These are phyloP conservation scores for Auricularia sp. DNA, from an alignment of 768 basidiomycete species.

Conservation along the genomic window DNA sequence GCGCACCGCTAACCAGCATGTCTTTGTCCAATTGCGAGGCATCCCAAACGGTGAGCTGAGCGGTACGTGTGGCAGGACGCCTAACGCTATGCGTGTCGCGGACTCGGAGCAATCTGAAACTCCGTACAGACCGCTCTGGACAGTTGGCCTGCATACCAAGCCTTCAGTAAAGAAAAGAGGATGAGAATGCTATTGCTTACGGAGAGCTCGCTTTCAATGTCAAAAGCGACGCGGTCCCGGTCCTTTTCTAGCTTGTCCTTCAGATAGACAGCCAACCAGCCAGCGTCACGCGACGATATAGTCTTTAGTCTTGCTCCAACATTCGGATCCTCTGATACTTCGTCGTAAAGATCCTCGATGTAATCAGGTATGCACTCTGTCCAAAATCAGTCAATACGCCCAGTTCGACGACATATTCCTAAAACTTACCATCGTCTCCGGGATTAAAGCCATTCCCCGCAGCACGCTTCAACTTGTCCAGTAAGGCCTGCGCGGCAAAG, in stretches of 20 bases:
- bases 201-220: slow-evolving; percentile 64
- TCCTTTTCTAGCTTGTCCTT: slow-evolving; percentile 39
- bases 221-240: slow-evolving; percentile 39
- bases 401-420: not conserved
- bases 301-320: slow-evolving; percentile 33
- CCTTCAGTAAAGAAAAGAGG: slow-evolving; percentile 1
- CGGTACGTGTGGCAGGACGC: slow-evolving; percentile 46
- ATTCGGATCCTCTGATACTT: slow-evolving; percentile 48
- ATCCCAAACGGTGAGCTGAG: slow-evolving; percentile 82
- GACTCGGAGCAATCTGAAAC: slow-evolving; percentile 64
- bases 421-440: slow-evolving; percentile 15
- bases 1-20: not conserved
- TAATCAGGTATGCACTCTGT: slow-evolving; percentile 23
- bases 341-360: slow-evolving; percentile 45
- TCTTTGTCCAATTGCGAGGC: slow-evolving; percentile 50
- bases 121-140: slow-evolving; percentile 65
- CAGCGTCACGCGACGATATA: slow-evolving; percentile 40
- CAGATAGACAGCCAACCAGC: slow-evolving; percentile 52
- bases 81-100: slow-evolving; percentile 50
- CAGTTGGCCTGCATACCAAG: slow-evolving; percentile 29
- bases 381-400: not conserved
- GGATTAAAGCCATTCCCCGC: slow-evolving; percentile 38
- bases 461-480: slow-evolving; percentile 52
- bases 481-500: slow-evolving; percentile 44
- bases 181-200: slow-evolving; percentile 31